These are phyloP conservation scores for Colletotrichum viniferum DNA, from an alignment of 2,329 filamentous ascomycete genomes.

Conservation along the genomic window DNA sequence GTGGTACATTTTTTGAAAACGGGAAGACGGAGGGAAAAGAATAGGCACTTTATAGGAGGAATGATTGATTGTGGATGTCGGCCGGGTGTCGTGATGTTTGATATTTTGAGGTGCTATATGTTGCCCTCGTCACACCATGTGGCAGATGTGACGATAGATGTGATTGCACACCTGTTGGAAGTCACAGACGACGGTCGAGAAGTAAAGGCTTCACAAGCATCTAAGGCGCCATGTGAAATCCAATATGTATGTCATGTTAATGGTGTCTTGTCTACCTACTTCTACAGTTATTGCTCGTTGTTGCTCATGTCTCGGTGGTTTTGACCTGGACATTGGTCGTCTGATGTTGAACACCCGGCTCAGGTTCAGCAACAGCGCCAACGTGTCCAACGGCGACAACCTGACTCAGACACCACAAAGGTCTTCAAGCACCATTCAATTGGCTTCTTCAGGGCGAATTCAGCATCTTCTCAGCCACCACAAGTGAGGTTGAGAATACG, in stretches of 20 bases:
- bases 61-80: too few species aligned
- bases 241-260: fast-evolving
- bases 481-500: not conserved
- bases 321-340: not conserved
- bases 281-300: not conserved
- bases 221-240: too few species aligned
- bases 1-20: too few species aligned
- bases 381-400: not conserved
- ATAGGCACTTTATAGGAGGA: too few species aligned
- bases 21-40: too few species aligned
- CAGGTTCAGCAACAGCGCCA: not conserved
- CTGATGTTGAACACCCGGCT: not conserved
- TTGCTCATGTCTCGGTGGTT: not conserved
- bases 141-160: too few species aligned
- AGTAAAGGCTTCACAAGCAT: too few species aligned
- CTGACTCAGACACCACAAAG: not conserved
- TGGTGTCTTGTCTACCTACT: not conserved
- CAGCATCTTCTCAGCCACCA: not conserved
- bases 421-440: not conserved
- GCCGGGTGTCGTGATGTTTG: too few species aligned
- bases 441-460: not conserved
- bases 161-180: too few species aligned
- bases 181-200: too few species aligned
- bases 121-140: too few species aligned
- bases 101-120: too few species aligned